A percentile compares a stretch with the other conserved stretches of the same genome.
These are phyloP conservation scores for Ustilago nuda DNA, from an alignment of 1,284 basidiomycete genomes.

Conservation along the genomic window DNA sequence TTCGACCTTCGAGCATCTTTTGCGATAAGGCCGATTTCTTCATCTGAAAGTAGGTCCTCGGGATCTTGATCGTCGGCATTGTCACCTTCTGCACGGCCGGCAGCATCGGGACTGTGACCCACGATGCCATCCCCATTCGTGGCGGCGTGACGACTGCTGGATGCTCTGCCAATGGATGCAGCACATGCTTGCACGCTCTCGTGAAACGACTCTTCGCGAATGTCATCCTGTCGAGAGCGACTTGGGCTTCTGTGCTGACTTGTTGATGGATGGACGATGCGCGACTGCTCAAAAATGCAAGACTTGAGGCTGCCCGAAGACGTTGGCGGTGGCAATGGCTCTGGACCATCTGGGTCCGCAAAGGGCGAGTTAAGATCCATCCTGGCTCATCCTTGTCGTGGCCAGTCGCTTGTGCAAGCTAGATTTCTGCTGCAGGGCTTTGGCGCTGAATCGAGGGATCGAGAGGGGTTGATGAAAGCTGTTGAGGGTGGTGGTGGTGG, in stretches of 20 bases:
- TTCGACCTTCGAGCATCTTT: slow-evolving; percentile 9
- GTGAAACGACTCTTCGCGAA: slow-evolving; percentile 37
- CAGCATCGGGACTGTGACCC: neutral
- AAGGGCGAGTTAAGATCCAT: slow-evolving; percentile 50
- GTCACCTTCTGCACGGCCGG: slow-evolving; percentile 13
- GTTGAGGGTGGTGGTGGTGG: neutral
- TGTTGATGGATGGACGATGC: slow-evolving; percentile 50
- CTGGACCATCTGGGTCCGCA: slow-evolving; percentile 44
- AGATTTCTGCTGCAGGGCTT: neutral
- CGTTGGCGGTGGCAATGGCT: slow-evolving; percentile 23
- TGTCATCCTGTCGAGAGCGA: slow-evolving; percentile 31
- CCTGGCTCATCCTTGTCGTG: slow-evolving; percentile 15
- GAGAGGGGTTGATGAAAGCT: neutral
- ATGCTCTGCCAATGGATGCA: slow-evolving; percentile 11
- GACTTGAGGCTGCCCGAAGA: slow-evolving; percentile 34
- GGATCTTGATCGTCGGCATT: slow-evolving; percentile 38
- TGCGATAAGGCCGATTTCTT: slow-evolving; percentile 41
- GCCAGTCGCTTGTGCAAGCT: neutral
- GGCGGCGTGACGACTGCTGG: slow-evolving; percentile 1
- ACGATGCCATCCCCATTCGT: neutral
- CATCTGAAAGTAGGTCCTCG: slow-evolving; percentile 42
- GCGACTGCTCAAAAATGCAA: slow-evolving; percentile 52
- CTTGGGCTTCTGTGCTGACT: slow-evolving; percentile 19
- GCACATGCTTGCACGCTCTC: slow-evolving; percentile 14
- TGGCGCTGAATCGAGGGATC: neutral